Evolutionary conservation across 768 basidiomycete species (phyloP), one percentile per base, ranked within the genome.

Genomic region (Gelatoporia subvermispora): DNA sequence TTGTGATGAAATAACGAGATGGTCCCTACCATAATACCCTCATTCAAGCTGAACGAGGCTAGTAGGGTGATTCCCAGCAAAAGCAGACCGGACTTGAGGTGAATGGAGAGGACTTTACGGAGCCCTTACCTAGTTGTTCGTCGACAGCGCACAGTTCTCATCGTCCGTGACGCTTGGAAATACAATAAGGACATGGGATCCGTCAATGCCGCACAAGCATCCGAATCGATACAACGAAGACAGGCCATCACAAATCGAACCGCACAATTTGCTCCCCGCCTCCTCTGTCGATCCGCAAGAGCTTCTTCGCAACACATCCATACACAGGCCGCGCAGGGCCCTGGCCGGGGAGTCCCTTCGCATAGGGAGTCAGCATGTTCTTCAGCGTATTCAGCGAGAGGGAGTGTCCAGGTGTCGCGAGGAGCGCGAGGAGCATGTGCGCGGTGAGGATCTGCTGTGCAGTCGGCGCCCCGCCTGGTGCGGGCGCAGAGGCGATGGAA

Each of bases 251-350:
- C 39, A 78, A 57, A 62, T 88, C 82, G 62, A 89, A 91, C 52
- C 77, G 78, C 21, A 90, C 85, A 7, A 81, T 71, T 61, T 91
- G 88, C 60, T 87, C 86, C 28, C 86, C 76, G 4, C 80, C 77
- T 17, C 85, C 79, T 37, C 88, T 72, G 44, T 90, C 88, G 54
- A 90, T 88, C 65, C 79, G 85, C 51, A 91, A 62, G 44, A 91
- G 66, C 52, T 85, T 73, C 67, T 90, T 91, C 15, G 85, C 88
- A n/a, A 90, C 85, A 59, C 88, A 88, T 2, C 73, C 80, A 58
- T 88, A 91, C 11, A 90, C 63, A 15, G 85, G 78, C 36, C 84
- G 71, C 8, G 79, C 83, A 10, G 79, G 70, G 34, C 77, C 74
- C 48, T 72, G 69, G 16, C 72, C 72, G 18, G 66, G 63, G 3